A percentile compares a stretch with the other conserved stretches of the same genome.
phyloP scores from a whole-genome alignment of 306 rosid genomes.

The Vigna trinervia region DNA sequence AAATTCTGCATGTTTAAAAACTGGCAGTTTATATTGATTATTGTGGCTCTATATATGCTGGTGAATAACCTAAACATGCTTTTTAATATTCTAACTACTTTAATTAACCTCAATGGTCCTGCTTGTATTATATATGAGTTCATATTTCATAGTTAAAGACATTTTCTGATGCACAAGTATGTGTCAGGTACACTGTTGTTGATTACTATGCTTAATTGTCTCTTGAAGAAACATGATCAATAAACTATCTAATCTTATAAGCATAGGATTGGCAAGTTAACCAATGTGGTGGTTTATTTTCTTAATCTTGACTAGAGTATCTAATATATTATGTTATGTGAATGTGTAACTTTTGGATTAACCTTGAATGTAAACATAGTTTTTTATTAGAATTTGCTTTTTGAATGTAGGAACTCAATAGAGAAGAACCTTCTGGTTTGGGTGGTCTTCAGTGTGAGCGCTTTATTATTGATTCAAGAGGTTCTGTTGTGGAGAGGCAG shows the following conservation, averaged over 20 bases:
- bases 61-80: slow-evolving; percentile 14
- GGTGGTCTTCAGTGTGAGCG: slow-evolving; percentile 93
- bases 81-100: not conserved
- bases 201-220: slow-evolving; percentile 10
- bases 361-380: slow-evolving; percentile 8
- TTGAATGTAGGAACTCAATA: slow-evolving; percentile 79
- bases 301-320: not conserved
- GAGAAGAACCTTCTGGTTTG: slow-evolving; percentile 94
- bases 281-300: not conserved
- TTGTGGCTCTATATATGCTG: slow-evolving; percentile 9
- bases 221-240: slow-evolving; percentile 15
- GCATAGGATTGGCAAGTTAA: not conserved
- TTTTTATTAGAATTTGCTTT: slow-evolving; percentile 32
- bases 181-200: not conserved
- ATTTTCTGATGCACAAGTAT: not conserved
- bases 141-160: slow-evolving; percentile 25
- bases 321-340: not conserved
- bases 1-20: not conserved
- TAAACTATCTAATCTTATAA: slow-evolving; percentile 17
- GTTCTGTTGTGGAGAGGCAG: slow-evolving; percentile 92
- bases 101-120: too few relatives aligned
- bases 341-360: not conserved
- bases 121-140: slow-evolving; percentile 9
- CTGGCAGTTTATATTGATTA: not conserved
- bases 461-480: slow-evolving; percentile 89